phyloP scores from a whole-genome alignment of 768 basidiomycete genomes.

The Pleurotus djamor region DNA sequence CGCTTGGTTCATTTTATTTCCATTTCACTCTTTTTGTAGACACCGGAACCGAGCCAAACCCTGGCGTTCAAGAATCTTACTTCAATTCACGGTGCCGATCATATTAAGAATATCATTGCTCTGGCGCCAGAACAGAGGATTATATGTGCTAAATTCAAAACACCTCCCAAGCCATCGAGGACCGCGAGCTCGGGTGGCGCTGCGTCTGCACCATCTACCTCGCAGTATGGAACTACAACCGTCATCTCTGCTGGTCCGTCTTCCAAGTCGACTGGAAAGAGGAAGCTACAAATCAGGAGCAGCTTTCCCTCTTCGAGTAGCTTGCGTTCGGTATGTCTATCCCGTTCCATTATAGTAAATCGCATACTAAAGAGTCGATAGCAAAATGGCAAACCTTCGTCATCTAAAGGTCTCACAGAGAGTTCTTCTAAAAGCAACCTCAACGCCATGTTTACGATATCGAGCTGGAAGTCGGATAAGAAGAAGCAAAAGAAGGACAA shows the following conservation, averaged over 20 bases:
- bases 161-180: not conserved
- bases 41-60: slow-evolving; percentile 31
- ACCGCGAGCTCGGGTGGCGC: not conserved
- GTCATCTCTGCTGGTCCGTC: not conserved
- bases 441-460: slow-evolving; percentile 7
- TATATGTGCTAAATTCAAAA: slow-evolving; percentile 10
- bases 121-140: not conserved
- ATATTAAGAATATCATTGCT: slow-evolving; percentile 22
- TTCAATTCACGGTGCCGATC: slow-evolving; percentile 41
- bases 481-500: slow-evolving; percentile 18
- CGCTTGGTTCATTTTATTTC: not conserved
- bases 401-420: slow-evolving; percentile 4
- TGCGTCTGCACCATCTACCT: not conserved
- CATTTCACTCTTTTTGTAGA: slow-evolving; percentile 23
- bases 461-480: slow-evolving; percentile 8
- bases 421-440: slow-evolving; percentile 3
- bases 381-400: not conserved
- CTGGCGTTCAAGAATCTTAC: slow-evolving; percentile 37
- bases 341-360: not conserved
- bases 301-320: slow-evolving; percentile 1
- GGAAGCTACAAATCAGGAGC: not conserved
- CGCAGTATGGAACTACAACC: not conserved
- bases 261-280: not conserved
- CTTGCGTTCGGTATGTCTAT: not conserved
- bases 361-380: not conserved